These are phyloP conservation scores for Paraphaeosphaeria sporulosa DNA, from an alignment of 2,329 filamentous ascomycete species.

Conservation along the genomic window DNA sequence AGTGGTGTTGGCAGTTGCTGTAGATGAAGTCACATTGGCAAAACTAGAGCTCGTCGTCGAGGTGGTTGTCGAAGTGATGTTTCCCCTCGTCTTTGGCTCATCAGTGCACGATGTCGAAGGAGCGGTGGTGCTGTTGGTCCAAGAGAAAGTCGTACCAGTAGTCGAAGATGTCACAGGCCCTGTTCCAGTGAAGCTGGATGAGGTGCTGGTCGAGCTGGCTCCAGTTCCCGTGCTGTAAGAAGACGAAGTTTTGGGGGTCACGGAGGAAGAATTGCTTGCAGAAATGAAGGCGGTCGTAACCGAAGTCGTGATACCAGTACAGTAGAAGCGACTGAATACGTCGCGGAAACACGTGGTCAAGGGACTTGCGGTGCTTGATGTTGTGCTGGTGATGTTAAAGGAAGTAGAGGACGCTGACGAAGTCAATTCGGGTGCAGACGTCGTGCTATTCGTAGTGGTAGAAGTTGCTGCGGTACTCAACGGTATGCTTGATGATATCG, in stretches of 20 bases:
- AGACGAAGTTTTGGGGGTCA: neutral
- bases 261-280: neutral
- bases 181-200: neutral
- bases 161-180: neutral
- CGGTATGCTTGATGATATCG: neutral
- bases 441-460: neutral
- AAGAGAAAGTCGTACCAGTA: neutral
- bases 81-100: neutral
- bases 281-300: neutral
- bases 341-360: slow-evolving; percentile 7
- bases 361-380: neutral
- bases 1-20: neutral
- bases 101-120: slow-evolving; percentile 6
- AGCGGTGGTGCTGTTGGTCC: slow-evolving; percentile 6
- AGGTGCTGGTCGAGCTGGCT: neutral
- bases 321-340: slow-evolving; percentile 4
- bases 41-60: neutral
- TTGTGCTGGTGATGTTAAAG: neutral
- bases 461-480: neutral
- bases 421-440: neutral
- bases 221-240: neutral
- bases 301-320: neutral
- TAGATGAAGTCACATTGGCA: neutral
- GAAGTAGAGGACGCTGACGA: neutral
- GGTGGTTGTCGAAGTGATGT: neutral